phyloP scores from a whole-genome alignment of 139 green algal genomes.

The Chlorella sp. region DNA sequence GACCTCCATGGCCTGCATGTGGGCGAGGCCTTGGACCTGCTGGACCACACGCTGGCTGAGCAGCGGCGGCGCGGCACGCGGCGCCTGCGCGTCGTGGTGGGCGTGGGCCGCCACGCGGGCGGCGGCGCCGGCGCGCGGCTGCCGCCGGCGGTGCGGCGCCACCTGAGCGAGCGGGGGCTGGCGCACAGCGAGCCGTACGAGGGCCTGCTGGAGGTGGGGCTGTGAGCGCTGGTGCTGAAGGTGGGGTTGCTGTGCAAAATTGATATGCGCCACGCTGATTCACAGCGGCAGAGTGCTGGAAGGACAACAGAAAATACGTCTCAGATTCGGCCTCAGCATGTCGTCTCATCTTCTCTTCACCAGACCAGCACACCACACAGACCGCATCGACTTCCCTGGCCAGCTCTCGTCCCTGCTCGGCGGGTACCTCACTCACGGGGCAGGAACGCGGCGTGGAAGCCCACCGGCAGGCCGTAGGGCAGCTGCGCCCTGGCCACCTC shows the following conservation, averaged over 20 bases:
- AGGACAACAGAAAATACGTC: no score
- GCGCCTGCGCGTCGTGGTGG: conserved; percentile 57
- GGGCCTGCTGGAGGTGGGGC: conserved; percentile 50
- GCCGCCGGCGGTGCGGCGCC: conserved; percentile 37
- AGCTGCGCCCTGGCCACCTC: background rate
- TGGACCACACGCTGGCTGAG: conserved; percentile 42
- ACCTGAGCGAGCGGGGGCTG: conserved; percentile 39
- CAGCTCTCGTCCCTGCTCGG: no score
- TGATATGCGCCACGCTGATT: no score
- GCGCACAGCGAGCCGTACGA: conserved; percentile 42
- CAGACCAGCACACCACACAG: no score
- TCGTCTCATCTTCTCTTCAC: no score
- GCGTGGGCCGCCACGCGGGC: conserved; percentile 71
- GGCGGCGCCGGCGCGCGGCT: conserved; percentile 58
- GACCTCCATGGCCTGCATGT: conserved; percentile 83
- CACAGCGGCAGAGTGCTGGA: no score
- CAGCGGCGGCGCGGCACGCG: background rate
- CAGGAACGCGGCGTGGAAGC: background rate
- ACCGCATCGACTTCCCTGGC: no score
- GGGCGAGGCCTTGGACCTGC: conserved; percentile 55
- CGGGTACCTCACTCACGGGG: no score
- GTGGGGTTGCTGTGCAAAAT: no score
- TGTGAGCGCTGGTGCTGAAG: conserved; percentile 15
- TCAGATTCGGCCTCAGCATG: no score
- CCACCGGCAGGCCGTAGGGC: background rate